Evolutionary conservation across 805 yeast genomes (phyloP).

Genomic region (Myxozyma udenii): DNA sequence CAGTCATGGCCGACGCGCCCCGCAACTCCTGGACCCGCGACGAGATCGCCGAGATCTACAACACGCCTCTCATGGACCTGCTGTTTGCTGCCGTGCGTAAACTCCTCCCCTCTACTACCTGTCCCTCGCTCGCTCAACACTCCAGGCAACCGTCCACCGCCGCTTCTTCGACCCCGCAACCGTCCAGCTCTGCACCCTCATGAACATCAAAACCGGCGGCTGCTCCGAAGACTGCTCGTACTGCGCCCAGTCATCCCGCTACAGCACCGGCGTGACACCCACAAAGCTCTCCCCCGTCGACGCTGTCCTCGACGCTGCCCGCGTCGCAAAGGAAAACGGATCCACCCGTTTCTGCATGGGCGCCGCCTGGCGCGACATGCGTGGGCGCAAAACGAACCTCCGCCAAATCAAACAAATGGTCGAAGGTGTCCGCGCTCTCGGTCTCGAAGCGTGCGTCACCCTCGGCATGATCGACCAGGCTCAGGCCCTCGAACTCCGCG

Average conservation of each 20-base stretch:
- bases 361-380: constrained; percentile 86
- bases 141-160: constrained; percentile 47
- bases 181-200: constrained; percentile 71
- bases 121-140: not conserved
- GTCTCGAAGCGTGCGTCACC: constrained; percentile 77
- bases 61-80: constrained; percentile 64
- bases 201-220: constrained; percentile 76
- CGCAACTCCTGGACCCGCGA: constrained; percentile 54
- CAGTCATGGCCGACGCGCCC: constrained; percentile 14
- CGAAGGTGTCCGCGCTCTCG: constrained; percentile 56
- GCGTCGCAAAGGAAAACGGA: constrained; percentile 63
- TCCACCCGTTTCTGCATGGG: constrained; percentile 81
- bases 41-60: constrained; percentile 58
- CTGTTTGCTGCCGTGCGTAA: constrained; percentile 46
- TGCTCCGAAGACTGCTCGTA: constrained; percentile 80
- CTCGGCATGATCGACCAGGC: constrained; percentile 69
- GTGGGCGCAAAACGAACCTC: constrained; percentile 66
- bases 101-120: not conserved
- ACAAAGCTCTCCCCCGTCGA: constrained; percentile 60
- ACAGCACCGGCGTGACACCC: constrained; percentile 70
- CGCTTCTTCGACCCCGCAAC: constrained; percentile 63
- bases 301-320: constrained; percentile 61
- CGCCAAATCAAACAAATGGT: constrained; percentile 65
- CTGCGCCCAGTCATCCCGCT: constrained; percentile 70
- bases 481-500: constrained; percentile 58